A percentile compares a stretch with the other conserved stretches of the same genome.
These are phyloP conservation scores for Cajanus cajan DNA, from an alignment of 306 rosid species.

Conservation along the genomic window DNA sequence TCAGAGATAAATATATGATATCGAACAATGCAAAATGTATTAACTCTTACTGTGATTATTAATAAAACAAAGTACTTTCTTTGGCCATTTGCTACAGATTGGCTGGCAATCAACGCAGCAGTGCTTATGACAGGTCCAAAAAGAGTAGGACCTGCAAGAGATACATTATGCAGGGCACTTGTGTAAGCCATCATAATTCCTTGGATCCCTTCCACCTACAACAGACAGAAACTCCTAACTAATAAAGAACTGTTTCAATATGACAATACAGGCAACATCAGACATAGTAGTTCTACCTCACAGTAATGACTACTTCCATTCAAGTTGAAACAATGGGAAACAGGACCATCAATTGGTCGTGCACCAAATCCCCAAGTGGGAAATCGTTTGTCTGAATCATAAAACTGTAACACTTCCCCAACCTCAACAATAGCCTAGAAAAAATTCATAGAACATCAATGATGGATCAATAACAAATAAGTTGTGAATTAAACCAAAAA, in stretches of 20 bases:
- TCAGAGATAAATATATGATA: neutral
- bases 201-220: constrained; percentile 88
- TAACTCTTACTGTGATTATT: constrained; percentile 70
- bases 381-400: constrained; percentile 73
- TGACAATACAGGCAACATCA: constrained; percentile 23
- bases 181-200: constrained; percentile 82
- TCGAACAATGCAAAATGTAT: neutral
- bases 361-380: constrained; percentile 94
- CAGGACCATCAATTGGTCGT: constrained; percentile 85
- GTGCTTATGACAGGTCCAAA: constrained; percentile 72
- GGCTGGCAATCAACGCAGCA: constrained; percentile 75
- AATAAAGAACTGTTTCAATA: constrained; percentile 24
- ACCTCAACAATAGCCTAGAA: constrained; percentile 77
- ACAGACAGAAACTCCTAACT: constrained; percentile 18
- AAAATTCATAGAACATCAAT: constrained; percentile 26
- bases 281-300: constrained; percentile 53
- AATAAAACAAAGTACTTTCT: constrained; percentile 72
- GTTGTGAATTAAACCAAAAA: constrained; percentile 13
- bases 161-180: constrained; percentile 80
- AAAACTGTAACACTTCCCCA: constrained; percentile 80
- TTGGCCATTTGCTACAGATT: constrained; percentile 61
- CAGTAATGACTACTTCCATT: constrained; percentile 76
- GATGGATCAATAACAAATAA: neutral
- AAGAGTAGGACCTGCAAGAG: constrained; percentile 89
- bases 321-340: constrained; percentile 84